Evolutionary conservation across 2,329 filamentous ascomycete genomes (phyloP).

Genomic region (Pseudogymnoascus sp.): DNA sequence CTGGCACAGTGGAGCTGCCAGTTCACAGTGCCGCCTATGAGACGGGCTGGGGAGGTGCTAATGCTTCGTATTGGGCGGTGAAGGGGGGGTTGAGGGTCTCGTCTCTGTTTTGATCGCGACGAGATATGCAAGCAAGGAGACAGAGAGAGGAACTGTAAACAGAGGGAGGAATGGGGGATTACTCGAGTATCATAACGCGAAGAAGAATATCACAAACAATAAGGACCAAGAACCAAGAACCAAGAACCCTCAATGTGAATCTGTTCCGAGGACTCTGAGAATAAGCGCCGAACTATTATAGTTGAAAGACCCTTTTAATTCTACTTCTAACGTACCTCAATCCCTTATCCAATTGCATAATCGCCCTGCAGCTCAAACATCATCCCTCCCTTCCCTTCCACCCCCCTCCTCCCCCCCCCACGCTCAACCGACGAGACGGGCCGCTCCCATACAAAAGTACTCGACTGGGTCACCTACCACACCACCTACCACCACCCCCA

Average conservation of each 20-base stretch:
- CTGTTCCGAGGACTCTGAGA: background rate
- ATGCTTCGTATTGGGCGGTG: background rate
- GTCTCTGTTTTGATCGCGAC: background rate
- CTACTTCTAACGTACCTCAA: background rate
- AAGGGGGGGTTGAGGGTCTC: background rate
- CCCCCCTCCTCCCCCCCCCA: background rate
- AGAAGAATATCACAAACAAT: background rate
- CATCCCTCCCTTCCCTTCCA: background rate
- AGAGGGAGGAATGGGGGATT: background rate
- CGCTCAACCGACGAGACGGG: background rate
- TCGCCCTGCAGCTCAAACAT: background rate
- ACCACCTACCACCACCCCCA: background rate
- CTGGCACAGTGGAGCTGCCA: background rate
- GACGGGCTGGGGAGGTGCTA: background rate
- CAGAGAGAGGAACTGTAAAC: background rate
- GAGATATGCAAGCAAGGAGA: background rate
- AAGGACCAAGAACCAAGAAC: background rate
- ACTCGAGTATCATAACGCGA: background rate
- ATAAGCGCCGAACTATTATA: background rate
- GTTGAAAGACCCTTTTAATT: background rate
- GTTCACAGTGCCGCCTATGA: background rate
- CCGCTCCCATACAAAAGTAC: background rate
- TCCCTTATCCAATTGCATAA: background rate
- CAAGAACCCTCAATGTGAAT: background rate
- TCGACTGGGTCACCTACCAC: background rate